phyloP scores from a whole-genome alignment of 2,329 filamentous ascomycete genomes.

The Hypoxylon sp. region DNA sequence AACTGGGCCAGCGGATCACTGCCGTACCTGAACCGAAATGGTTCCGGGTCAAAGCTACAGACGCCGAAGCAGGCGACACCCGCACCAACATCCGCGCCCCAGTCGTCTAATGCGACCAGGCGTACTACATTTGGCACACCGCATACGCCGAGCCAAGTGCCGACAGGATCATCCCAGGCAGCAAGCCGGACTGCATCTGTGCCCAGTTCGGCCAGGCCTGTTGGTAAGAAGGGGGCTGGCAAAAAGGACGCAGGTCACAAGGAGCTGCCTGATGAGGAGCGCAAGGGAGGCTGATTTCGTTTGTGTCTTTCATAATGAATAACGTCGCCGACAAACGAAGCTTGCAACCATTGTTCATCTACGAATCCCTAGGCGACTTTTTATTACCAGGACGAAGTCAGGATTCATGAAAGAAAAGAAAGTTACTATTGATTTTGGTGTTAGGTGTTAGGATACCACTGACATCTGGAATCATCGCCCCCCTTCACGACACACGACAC shows the following conservation, averaged over 20 bases:
- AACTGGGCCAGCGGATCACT: neutral
- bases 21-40: neutral
- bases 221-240: neutral
- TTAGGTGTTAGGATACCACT: neutral
- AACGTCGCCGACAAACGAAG: neutral
- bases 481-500: neutral
- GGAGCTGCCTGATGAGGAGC: neutral
- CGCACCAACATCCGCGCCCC: too few species aligned
- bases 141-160: neutral
- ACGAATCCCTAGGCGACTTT: neutral
- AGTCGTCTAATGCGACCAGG: neutral
- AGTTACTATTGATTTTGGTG: neutral
- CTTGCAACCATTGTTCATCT: neutral
- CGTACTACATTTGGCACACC: neutral
- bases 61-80: neutral
- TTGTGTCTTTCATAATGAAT: neutral
- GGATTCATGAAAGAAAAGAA: neutral
- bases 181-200: neutral
- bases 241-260: neutral
- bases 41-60: neutral
- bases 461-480: neutral
- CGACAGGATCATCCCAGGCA: neutral
- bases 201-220: neutral
- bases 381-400: neutral
- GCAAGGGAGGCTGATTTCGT: slow-evolving; percentile 3